A percentile compares a stretch with the other conserved stretches of the same genome.
These are phyloP conservation scores for Talaromyces ruber DNA, from an alignment of 495 filamentous ascomycete species.

Conservation along the genomic window DNA sequence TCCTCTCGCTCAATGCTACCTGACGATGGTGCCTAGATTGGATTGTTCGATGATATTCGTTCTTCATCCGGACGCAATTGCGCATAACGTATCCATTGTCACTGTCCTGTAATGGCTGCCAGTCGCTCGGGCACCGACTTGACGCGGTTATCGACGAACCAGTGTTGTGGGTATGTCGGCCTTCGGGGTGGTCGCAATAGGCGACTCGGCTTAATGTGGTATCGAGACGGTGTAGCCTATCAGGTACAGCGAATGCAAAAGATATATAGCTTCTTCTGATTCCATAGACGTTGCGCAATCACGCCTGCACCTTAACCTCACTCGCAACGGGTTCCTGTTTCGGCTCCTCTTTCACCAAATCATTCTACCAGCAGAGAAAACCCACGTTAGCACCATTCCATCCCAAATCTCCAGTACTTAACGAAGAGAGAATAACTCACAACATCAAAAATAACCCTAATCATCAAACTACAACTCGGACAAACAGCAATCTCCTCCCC, in stretches of 20 bases:
- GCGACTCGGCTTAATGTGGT: background rate
- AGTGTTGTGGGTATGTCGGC: background rate
- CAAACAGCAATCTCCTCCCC: constrained; percentile 90
- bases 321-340: constrained; percentile 18
- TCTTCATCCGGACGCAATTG: background rate
- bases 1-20: background rate
- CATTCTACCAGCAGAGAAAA: constrained; percentile 18
- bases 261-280: background rate
- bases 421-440: constrained; percentile 40
- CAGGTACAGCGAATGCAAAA: background rate
- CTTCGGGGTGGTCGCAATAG: background rate
- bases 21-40: background rate
- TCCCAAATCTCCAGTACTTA: background rate
- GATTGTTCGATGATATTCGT: background rate
- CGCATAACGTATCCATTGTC: background rate
- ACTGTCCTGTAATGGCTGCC: background rate
- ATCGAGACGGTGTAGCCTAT: background rate
- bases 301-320: constrained; percentile 32
- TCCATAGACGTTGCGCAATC: constrained; percentile 6
- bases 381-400: background rate
- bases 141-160: background rate
- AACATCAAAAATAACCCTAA: constrained; percentile 82
- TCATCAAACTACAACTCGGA: constrained; percentile 94
- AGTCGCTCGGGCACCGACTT: background rate
- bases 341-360: constrained; percentile 33